Evolutionary conservation across 164 flowering plant genomes (phyloP).

Genomic region (Nymphaea thermarum): DNA sequence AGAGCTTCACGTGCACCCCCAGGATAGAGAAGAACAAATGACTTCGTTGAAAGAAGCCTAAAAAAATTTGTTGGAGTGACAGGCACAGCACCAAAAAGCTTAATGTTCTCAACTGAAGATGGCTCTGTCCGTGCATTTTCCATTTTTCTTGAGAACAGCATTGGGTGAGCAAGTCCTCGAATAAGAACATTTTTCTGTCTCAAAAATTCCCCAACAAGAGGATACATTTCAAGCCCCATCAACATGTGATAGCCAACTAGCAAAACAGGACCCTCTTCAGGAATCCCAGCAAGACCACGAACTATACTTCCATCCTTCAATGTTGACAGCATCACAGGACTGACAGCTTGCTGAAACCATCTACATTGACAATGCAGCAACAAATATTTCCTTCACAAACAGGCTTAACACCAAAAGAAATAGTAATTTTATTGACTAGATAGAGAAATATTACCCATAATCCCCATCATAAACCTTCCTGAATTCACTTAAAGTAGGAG

Average conservation of each 20-base stretch:
- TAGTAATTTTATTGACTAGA: background rate
- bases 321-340: slow-evolving; percentile 72
- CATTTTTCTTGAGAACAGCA: slow-evolving; percentile 19
- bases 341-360: slow-evolving; percentile 22
- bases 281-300: slow-evolving; percentile 74
- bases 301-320: slow-evolving; percentile 74
- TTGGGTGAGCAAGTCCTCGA: slow-evolving; percentile 77
- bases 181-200: slow-evolving; percentile 55
- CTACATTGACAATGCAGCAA: slow-evolving; percentile 25
- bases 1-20: slow-evolving; percentile 98
- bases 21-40: slow-evolving; percentile 84
- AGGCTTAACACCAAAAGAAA: background rate
- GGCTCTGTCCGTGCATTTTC: slow-evolving; percentile 23
- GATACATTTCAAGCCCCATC: slow-evolving; percentile 59
- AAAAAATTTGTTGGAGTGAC: slow-evolving; percentile 59
- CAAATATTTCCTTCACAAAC: background rate
- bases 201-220: slow-evolving; percentile 52
- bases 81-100: slow-evolving; percentile 69
- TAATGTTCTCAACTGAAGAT: slow-evolving; percentile 28
- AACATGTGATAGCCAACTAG: slow-evolving; percentile 91
- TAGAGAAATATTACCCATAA: slow-evolving; percentile 31
- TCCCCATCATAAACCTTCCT: slow-evolving; percentile 18
- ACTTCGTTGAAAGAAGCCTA: slow-evolving; percentile 49
- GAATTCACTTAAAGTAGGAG: slow-evolving; percentile 61
- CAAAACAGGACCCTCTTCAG: slow-evolving; percentile 79